These are phyloP conservation scores for Fraxinus americana DNA, from an alignment of 257 asterid genomes.

Conservation along the genomic window DNA sequence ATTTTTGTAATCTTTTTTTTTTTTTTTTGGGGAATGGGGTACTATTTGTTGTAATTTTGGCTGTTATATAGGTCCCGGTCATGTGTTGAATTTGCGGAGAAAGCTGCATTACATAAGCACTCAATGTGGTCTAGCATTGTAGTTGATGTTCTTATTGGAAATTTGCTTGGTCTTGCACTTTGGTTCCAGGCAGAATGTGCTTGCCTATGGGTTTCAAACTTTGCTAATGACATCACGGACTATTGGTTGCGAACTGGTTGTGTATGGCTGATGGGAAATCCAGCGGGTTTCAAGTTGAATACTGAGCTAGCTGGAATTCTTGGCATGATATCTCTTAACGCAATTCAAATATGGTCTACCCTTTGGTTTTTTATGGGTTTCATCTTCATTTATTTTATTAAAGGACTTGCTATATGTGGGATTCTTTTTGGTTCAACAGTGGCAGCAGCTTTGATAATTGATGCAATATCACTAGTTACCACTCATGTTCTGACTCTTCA, in stretches of 20 bases:
- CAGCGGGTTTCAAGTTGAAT: constrained; percentile 97
- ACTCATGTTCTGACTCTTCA: constrained; percentile 73
- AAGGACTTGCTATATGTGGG: constrained; percentile 71
- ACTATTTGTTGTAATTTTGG: constrained; percentile 24
- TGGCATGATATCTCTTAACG: constrained; percentile 84
- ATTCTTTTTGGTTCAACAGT: constrained; percentile 76
- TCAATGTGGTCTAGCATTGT: constrained; percentile 72
- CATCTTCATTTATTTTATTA: constrained; percentile 51
- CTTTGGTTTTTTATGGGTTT: constrained; percentile 69
- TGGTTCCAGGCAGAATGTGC: constrained; percentile 63
- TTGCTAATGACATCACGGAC: constrained; percentile 66
- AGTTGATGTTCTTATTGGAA: constrained; percentile 81
- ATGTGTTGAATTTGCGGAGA: constrained; percentile 83
- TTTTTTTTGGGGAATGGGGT: constrained; percentile 6
- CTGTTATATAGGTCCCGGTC: constrained; percentile 59
- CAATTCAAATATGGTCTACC: constrained; percentile 93
- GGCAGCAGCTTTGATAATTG: constrained; percentile 69
- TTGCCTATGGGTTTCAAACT: constrained; percentile 52
- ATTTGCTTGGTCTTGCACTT: constrained; percentile 60
- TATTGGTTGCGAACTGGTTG: constrained; percentile 83
- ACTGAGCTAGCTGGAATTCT: constrained; percentile 94
- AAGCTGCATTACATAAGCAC: constrained; percentile 65
- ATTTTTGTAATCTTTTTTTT: neutral
- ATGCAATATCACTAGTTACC: constrained; percentile 71
- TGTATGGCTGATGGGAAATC: constrained; percentile 99